Percentiles rank a stretch among this genome's conserved stretches.
Conservation (phyloP, 2,329 filamentous ascomycete species). For the Beauveria medogensis region DNA sequence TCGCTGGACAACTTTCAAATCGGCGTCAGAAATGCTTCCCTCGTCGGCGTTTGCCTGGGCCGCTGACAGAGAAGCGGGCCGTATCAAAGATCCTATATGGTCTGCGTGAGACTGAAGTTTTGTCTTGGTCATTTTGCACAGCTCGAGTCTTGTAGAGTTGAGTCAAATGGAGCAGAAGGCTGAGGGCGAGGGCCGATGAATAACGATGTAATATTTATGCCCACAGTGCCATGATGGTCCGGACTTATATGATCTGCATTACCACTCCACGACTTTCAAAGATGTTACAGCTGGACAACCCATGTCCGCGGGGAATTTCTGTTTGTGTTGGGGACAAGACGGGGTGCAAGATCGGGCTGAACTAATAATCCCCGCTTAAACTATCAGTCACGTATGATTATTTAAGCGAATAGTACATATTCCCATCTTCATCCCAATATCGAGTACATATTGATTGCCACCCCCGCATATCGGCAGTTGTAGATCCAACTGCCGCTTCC, state of each 20-base stretch:
- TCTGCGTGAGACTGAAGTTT: slow-evolving; percentile 58
- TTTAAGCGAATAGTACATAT: not conserved
- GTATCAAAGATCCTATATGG: slow-evolving; percentile 63
- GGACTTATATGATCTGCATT: too few species aligned
- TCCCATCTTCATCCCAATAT: not conserved
- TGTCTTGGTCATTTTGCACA: slow-evolving; percentile 7
- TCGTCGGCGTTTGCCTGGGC: slow-evolving; percentile 40
- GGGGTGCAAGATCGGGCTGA: too few species aligned
- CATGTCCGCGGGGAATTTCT: too few species aligned
- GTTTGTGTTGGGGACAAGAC: too few species aligned
- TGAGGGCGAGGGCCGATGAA: not conserved
- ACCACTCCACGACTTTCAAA: too few species aligned
- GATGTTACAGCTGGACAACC: too few species aligned
- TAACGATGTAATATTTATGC: not conserved
- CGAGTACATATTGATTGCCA: not conserved
- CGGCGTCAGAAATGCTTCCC: slow-evolving; percentile 31
- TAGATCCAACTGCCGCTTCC: not conserved
- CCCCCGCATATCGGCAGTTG: slow-evolving; percentile 10
- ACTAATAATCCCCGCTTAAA: too few species aligned
- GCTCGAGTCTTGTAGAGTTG: not conserved
- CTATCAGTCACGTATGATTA: too few species aligned
- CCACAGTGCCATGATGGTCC: too few species aligned
- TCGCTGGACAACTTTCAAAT: slow-evolving; percentile 50
- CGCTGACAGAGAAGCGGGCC: slow-evolving; percentile 53
- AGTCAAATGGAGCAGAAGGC: not conserved